These are phyloP conservation scores for Botryotinia narcissicola DNA, from an alignment of 2,329 filamentous ascomycete genomes.

Conservation along the genomic window DNA sequence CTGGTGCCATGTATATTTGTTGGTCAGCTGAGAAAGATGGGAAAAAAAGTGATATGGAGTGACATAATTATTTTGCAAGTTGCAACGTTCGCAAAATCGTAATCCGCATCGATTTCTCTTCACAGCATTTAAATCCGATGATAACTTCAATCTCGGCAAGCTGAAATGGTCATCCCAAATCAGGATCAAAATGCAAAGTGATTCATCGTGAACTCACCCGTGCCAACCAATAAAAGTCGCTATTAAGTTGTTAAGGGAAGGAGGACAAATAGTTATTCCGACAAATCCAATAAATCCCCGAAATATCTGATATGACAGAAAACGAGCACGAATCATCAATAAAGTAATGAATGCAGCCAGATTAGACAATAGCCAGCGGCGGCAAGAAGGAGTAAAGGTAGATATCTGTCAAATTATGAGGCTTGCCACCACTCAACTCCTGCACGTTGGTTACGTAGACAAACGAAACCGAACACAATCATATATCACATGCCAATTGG, in stretches of 20 bases:
- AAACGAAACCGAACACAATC: neutral
- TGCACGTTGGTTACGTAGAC: slow-evolving; percentile 15
- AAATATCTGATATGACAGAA: slow-evolving; percentile 16
- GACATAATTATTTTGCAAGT: slow-evolving; percentile 12
- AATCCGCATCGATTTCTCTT: slow-evolving; percentile 11
- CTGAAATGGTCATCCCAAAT: slow-evolving; percentile 9
- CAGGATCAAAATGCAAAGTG: slow-evolving; percentile 6
- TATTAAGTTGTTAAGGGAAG: neutral
- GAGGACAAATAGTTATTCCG: slow-evolving; percentile 17
- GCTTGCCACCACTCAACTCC: neutral
- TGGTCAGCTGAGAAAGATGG: slow-evolving; percentile 18
- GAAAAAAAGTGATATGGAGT: slow-evolving; percentile 14
- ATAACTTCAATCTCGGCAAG: slow-evolving; percentile 21
- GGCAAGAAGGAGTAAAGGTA: slow-evolving; percentile 6
- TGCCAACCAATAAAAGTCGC: slow-evolving; percentile 8
- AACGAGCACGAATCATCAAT: neutral
- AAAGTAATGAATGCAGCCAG: neutral
- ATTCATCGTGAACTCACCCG: slow-evolving; percentile 13
- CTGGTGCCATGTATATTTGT: neutral
- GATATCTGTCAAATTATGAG: slow-evolving; percentile 14
- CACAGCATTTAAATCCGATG: slow-evolving; percentile 10
- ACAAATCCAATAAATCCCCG: slow-evolving; percentile 1
- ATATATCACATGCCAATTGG: slow-evolving; percentile 9
- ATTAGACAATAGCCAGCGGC: neutral
- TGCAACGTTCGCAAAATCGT: slow-evolving; percentile 3